These are phyloP conservation scores for Marsdenia floribunda DNA, from an alignment of 257 asterid species.

Conservation along the genomic window DNA sequence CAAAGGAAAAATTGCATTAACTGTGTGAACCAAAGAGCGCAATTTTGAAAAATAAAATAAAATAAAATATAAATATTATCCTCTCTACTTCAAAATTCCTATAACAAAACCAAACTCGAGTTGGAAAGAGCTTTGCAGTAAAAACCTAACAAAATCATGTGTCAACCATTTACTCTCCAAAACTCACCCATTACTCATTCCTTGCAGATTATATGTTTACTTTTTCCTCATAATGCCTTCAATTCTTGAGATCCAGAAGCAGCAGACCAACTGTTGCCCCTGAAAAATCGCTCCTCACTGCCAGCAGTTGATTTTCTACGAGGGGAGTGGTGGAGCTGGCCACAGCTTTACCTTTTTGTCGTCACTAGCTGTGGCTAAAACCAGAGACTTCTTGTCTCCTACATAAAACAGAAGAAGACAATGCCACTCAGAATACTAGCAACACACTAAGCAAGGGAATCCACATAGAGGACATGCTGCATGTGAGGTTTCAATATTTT, in stretches of 20 bases:
- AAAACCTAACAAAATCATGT: background rate
- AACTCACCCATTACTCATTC: background rate
- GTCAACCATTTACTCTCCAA: background rate
- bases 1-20: background rate
- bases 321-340: conserved; percentile 56
- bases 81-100: conserved; percentile 11
- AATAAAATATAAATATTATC: background rate
- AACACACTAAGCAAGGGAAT: background rate
- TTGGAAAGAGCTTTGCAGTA: background rate
- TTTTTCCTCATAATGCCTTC: background rate
- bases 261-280: background rate
- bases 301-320: conserved; percentile 9
- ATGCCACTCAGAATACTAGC: background rate
- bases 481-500: background rate
- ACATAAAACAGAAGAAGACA: conserved; percentile 17
- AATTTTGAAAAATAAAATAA: background rate
- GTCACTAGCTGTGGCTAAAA: conserved; percentile 70
- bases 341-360: conserved; percentile 96
- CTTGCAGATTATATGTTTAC: background rate
- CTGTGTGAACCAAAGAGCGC: background rate
- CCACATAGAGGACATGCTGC: background rate
- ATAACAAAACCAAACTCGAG: background rate
- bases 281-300: background rate
- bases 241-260: background rate
- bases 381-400: conserved; percentile 47